Conservation (phyloP, 306 rosid genomes). For the Morella rubra region DNA sequence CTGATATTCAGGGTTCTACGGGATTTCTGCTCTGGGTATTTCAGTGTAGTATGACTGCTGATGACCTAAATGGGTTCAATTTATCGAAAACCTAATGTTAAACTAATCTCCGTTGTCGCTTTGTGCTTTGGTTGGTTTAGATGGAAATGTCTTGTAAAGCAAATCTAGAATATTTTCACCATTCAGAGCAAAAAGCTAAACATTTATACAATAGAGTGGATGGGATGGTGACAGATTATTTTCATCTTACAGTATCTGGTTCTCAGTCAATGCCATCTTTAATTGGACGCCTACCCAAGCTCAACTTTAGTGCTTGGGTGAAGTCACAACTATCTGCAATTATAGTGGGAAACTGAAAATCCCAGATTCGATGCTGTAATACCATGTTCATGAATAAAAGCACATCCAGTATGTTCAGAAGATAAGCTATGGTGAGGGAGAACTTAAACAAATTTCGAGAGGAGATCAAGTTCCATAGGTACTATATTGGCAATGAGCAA, state of each 20-base stretch:
- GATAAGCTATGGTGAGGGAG: neutral
- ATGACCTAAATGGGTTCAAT: neutral
- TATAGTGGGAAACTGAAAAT: neutral
- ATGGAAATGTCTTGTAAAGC: neutral
- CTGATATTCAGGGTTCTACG: neutral
- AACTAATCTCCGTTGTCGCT: neutral
- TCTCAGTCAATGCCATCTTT: too few species aligned
- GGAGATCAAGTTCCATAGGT: neutral
- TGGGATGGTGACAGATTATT: too few species aligned
- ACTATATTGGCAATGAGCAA: neutral
- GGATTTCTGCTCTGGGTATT: neutral
- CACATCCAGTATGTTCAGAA: neutral
- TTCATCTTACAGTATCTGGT: too few species aligned
- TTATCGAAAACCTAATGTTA: neutral
- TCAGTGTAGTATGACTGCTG: neutral
- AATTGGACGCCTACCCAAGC: too few species aligned
- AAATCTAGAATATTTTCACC: neutral
- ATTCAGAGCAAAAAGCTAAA: conserved; percentile 1
- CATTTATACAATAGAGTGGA: too few species aligned
- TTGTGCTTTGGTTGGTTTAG: conserved; percentile 10
- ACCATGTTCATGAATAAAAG: neutral
- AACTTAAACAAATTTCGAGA: neutral
- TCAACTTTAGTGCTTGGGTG: too few species aligned
- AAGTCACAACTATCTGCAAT: neutral
- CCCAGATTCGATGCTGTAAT: neutral